Evolutionary conservation across 768 basidiomycete genomes (phyloP).

Genomic region (Tricholoma bakamatsutake): DNA sequence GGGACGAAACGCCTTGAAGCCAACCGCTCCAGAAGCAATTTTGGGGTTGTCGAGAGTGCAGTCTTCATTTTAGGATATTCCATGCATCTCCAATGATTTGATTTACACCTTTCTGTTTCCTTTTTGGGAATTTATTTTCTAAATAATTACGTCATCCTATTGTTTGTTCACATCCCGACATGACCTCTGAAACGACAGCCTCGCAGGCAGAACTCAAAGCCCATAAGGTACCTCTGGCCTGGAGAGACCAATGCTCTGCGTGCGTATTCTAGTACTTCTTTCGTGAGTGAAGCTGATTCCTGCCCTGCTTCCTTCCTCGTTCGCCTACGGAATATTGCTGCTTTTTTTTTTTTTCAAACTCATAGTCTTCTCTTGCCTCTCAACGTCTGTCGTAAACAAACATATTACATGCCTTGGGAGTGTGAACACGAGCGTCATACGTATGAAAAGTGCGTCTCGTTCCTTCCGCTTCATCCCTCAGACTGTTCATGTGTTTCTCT

Average conservation of each 20-base stretch:
- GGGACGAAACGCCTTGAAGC: constrained; percentile 21
- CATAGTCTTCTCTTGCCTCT: constrained; percentile 78
- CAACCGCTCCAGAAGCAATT: constrained; percentile 29
- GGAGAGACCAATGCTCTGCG: neutral
- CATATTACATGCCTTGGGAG: constrained; percentile 84
- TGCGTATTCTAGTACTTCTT: neutral
- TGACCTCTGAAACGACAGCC: neutral
- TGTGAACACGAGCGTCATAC: constrained; percentile 84
- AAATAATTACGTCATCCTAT: too few relatives aligned
- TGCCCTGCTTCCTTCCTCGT: neutral
- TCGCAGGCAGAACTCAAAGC: neutral
- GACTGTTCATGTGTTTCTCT: neutral
- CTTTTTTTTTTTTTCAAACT: neutral
- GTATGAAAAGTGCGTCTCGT: constrained; percentile 70
- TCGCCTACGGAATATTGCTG: neutral
- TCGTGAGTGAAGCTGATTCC: neutral
- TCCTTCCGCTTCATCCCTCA: neutral
- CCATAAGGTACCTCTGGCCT: neutral
- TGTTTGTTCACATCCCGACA: neutral
- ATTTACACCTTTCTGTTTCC: too few relatives aligned
- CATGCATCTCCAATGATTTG: too few relatives aligned
- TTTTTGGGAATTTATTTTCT: too few relatives aligned
- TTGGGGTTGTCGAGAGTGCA: constrained; percentile 24
- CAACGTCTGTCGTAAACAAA: constrained; percentile 78
- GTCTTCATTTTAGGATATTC: too few relatives aligned